These are phyloP conservation scores for Xylaria nigripes DNA, from an alignment of 495 filamentous ascomycete genomes.

Conservation along the genomic window DNA sequence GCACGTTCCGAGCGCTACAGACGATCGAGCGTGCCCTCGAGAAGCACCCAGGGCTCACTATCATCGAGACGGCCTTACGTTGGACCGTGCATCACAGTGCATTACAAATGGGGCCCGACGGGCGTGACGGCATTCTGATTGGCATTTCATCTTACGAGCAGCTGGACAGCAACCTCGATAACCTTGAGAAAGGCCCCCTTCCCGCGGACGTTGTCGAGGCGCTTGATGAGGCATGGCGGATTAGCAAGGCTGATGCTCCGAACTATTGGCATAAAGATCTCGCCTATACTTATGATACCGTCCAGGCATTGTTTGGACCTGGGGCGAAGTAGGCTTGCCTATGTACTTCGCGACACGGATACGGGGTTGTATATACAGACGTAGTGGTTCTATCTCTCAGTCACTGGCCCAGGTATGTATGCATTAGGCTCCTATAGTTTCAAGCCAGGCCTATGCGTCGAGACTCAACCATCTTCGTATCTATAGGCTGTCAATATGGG, in stretches of 20 bases:
- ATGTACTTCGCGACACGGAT: background rate
- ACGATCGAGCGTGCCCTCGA: conserved; percentile 64
- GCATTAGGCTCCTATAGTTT: too few species aligned
- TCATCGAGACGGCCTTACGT: conserved; percentile 76
- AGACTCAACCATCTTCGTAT: too few species aligned
- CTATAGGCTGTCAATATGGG: too few species aligned
- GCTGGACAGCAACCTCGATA: conserved; percentile 63
- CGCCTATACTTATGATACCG: conserved; percentile 66
- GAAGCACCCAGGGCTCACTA: conserved; percentile 59
- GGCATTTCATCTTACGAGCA: conserved; percentile 70
- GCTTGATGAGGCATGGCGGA: conserved; percentile 67
- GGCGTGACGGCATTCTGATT: conserved; percentile 74
- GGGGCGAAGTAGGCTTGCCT: conserved; percentile 22
- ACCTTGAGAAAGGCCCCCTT: conserved; percentile 79
- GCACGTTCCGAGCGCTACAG: conserved; percentile 66
- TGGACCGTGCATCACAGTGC: conserved; percentile 76
- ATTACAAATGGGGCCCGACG: conserved; percentile 59
- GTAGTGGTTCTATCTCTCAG: too few species aligned
- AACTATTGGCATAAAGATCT: conserved; percentile 74
- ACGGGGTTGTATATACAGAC: too few species aligned
- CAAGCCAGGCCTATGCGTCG: too few species aligned
- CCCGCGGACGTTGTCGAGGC: conserved; percentile 75
- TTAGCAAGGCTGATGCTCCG: conserved; percentile 57
- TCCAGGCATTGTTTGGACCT: conserved; percentile 53
- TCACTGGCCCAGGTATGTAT: too few species aligned